phyloP scores from a whole-genome alignment of 2,329 filamentous ascomycete genomes.

The Alternaria brassicicola region DNA sequence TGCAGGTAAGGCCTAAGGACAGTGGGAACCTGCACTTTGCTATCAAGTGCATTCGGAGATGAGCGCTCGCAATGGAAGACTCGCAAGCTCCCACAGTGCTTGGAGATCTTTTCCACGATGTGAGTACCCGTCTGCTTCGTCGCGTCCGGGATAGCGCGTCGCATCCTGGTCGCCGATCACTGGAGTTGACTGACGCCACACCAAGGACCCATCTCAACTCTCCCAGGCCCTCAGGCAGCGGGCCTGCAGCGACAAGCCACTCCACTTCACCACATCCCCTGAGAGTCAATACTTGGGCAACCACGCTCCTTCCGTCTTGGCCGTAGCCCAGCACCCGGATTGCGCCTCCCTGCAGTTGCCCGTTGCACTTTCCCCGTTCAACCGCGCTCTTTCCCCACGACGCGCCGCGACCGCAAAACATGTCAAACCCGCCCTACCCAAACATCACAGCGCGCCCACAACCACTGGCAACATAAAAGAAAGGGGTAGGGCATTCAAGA shows the following conservation, averaged over 20 bases:
- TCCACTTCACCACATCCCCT: constrained; percentile 37
- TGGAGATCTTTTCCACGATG: constrained; percentile 41
- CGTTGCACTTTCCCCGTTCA: constrained; percentile 17
- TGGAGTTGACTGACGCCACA: constrained; percentile 27
- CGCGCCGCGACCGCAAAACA: constrained; percentile 37
- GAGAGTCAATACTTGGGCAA: constrained; percentile 20
- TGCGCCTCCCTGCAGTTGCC: constrained; percentile 21
- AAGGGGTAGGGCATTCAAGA: constrained; percentile 26
- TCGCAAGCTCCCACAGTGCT: constrained; percentile 38
- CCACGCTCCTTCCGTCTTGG: constrained; percentile 16
- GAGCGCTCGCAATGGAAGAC: constrained; percentile 36
- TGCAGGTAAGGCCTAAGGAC: constrained; percentile 6
- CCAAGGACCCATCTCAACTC: constrained; percentile 46
- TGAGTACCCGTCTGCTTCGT: constrained; percentile 35
- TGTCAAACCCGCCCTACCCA: constrained; percentile 39
- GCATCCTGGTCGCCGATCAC: constrained; percentile 38
- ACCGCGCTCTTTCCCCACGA: constrained; percentile 28
- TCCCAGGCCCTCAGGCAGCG: constrained; percentile 46
- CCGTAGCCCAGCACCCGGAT: constrained; percentile 6
- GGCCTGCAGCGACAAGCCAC: constrained; percentile 29
- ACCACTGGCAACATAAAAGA: constrained; percentile 29
- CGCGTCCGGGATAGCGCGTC: constrained; percentile 20
- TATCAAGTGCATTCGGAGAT: constrained; percentile 12
- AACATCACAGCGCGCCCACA: constrained; percentile 42
- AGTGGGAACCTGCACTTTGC: constrained; percentile 23